Conservation (phyloP, 23 red algal genomes). For the Gracilaria gracilis region DNA sequence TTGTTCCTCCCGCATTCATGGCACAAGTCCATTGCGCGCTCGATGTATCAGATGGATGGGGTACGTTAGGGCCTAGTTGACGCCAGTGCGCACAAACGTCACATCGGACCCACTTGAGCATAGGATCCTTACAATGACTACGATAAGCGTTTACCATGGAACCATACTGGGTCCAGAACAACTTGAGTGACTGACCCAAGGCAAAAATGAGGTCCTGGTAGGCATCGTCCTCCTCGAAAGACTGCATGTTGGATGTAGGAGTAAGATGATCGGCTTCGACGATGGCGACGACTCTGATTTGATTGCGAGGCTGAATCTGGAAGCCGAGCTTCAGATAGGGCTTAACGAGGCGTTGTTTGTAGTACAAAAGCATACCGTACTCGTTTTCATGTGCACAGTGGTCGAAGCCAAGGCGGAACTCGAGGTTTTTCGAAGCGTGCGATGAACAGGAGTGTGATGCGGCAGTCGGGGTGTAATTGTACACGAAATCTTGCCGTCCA, state of each 20-base stretch:
- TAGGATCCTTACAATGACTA: constrained; percentile 25
- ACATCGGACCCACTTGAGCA: constrained; percentile 38
- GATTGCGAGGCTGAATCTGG: constrained; percentile 18
- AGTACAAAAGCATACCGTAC: constrained; percentile 49
- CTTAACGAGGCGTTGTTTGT: constrained; percentile 12
- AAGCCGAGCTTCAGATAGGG: constrained; percentile 37
- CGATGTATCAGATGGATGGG: neutral
- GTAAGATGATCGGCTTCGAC: constrained; percentile 35
- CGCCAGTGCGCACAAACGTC: constrained; percentile 45
- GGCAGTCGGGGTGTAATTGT: neutral
- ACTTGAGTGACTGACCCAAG: constrained; percentile 24
- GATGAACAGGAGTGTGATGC: neutral
- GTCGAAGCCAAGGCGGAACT: constrained; percentile 33
- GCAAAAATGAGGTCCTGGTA: constrained; percentile 45
- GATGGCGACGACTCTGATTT: constrained; percentile 32
- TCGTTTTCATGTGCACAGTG: constrained; percentile 20
- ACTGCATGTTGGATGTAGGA: constrained; percentile 40
- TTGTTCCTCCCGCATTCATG: constrained; percentile 32
- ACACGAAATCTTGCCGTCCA: constrained; percentile 20
- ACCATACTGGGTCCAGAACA: constrained; percentile 35
- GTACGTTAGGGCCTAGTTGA: neutral
- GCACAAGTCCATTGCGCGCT: constrained; percentile 18
- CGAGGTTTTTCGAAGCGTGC: neutral
- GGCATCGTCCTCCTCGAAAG: constrained; percentile 19
- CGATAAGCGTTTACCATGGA: constrained; percentile 33